Evolutionary conservation across 805 yeast genomes (phyloP), one percentile per base, ranked within the genome.

Genomic region (Kuraishia molischiana): DNA sequence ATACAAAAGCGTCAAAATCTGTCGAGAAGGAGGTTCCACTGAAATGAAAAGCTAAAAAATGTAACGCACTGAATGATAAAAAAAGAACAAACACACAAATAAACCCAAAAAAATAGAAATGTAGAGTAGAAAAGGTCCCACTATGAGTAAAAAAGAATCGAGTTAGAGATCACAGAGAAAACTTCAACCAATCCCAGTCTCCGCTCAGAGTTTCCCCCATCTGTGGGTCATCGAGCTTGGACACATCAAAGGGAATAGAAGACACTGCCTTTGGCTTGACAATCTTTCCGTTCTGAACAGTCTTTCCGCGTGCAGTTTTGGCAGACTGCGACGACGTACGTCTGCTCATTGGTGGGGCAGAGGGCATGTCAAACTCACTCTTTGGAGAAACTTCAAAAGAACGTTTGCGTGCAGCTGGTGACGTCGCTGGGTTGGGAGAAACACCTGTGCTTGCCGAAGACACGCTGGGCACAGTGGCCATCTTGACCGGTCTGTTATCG

Each of bases 141-240:
- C n/a, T n/a, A n/a, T n/a, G n/a, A n/a, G n/a, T n/a, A n/a, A 31
- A 15, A 31, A 31, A 15, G 19, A 18, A 33, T 20, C 29, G 15
- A 32, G 19, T 5, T 5, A 24, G 11, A 19, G 18, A 19, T 22
- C 21, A 36, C 5, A 36, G 21, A n/a, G 38, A 31, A 41, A 59
- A 58, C 34, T 59, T 58, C 29, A 60, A 43, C 65, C 65, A 60
- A 40, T 57, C 61, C 58, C 61, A 58, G 37, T 60, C 64, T 4
- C 54, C 56, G 9, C 51, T 53, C 21, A 54, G 37, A 2, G 59
- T 46, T 36, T 58, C 61, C 36, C 61, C 59, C 34, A 36, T 36
- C 32, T 39, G 31, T 5, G 18, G 26, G 13, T 15, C 34, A 31
- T 31, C 34, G 34, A 9, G 19, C 21, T 19, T 31, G 14, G 19